Percentiles rank a stretch among this genome's conserved stretches.
Evolutionary conservation across 2,329 filamentous ascomycete species (phyloP).

Genomic region (Ophiostoma sp.): DNA sequence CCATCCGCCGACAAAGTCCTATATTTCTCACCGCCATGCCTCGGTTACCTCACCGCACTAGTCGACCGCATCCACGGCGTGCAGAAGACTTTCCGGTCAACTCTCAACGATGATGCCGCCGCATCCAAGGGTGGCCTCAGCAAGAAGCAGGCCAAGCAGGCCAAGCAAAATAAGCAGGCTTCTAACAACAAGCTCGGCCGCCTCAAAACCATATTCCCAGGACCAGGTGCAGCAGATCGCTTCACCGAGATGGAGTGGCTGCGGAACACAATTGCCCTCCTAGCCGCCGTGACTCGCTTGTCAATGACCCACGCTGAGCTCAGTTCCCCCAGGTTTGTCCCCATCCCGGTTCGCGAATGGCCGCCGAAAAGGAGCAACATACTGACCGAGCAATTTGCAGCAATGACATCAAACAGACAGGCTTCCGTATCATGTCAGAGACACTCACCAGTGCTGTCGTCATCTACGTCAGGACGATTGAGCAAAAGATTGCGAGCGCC

Average conservation of each 20-base stretch:
- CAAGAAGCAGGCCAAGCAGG: constrained; percentile 8
- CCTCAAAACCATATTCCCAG: constrained; percentile 24
- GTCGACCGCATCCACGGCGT: constrained; percentile 22
- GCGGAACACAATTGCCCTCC: constrained; percentile 23
- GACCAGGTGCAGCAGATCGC: constrained; percentile 17
- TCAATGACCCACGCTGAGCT: background rate
- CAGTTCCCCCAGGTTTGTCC: background rate
- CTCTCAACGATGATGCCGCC: constrained; percentile 10
- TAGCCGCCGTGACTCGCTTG: constrained; percentile 21
- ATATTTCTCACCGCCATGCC: constrained; percentile 8
- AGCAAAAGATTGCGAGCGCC: constrained; percentile 19
- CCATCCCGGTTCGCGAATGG: background rate
- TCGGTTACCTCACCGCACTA: constrained; percentile 15
- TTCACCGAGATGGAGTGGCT: constrained; percentile 26
- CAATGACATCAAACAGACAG: background rate
- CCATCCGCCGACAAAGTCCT: background rate
- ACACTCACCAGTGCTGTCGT: constrained; percentile 19
- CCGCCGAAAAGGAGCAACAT: background rate
- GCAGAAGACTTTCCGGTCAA: constrained; percentile 18
- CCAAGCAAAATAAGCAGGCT: constrained; percentile 16
- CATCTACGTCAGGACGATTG: constrained; percentile 19
- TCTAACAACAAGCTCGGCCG: constrained; percentile 18
- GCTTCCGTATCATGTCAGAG: constrained; percentile 15
- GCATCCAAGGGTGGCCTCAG: constrained; percentile 1
- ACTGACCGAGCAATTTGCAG: background rate